Evolutionary conservation across 192 early-diverging fungal species (phyloP).

Genomic region (Linnemannia elongata): DNA sequence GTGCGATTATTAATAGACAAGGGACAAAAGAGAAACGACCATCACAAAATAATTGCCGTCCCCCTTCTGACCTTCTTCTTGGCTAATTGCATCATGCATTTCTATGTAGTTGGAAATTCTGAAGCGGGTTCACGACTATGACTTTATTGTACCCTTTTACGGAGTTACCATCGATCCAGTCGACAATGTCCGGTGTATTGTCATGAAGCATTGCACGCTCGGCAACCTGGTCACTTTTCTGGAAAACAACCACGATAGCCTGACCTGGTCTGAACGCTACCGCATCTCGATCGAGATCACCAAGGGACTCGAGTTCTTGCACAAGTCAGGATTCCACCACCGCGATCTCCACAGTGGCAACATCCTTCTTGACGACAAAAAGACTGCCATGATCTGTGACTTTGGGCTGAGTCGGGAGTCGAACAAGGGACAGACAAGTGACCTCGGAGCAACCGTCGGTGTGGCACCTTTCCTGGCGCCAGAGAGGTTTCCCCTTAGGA

Average conservation of each 20-base stretch:
- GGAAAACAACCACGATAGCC: conserved; percentile 29
- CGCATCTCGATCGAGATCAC: conserved; percentile 53
- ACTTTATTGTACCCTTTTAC: conserved; percentile 51
- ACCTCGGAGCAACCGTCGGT: conserved; percentile 39
- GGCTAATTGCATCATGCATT: conserved; percentile 1
- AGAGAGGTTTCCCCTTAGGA: conserved; percentile 32
- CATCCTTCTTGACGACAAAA: conserved; percentile 58
- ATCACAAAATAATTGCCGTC: not conserved
- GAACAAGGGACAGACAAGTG: conserved; percentile 28
- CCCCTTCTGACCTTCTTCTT: conserved; percentile 4
- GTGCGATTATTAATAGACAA: not conserved
- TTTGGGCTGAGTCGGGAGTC: conserved; percentile 49
- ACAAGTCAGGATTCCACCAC: conserved; percentile 60
- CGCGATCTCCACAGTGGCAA: conserved; percentile 63
- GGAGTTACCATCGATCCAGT: conserved; percentile 45
- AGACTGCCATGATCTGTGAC: conserved; percentile 54
- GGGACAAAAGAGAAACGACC: not conserved
- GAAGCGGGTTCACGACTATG: conserved; percentile 52
- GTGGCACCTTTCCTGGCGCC: conserved; percentile 51
- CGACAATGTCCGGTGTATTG: conserved; percentile 46
- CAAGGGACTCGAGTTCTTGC: conserved; percentile 56
- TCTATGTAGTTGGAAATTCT: conserved; percentile 46
- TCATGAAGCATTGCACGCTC: conserved; percentile 53
- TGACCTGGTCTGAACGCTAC: conserved; percentile 53
- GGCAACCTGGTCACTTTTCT: conserved; percentile 52